Percentiles rank a stretch among this genome's conserved stretches.
These are phyloP conservation scores for Globisporangium spinosum DNA, from an alignment of 352 stramenopile genomes.

Conservation along the genomic window DNA sequence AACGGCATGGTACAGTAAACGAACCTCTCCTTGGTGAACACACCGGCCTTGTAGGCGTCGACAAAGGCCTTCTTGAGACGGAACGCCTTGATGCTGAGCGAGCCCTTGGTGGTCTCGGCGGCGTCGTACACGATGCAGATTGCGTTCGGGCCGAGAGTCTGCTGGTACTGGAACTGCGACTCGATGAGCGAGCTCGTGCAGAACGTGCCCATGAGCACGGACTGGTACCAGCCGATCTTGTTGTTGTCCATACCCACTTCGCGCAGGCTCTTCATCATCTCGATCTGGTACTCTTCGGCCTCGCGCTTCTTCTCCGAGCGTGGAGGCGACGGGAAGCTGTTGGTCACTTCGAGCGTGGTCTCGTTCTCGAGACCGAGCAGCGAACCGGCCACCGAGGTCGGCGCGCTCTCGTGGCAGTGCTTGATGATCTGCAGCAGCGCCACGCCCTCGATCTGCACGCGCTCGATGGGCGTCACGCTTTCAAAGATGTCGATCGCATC, in stretches of 20 bases:
- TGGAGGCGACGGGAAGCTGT: conserved; percentile 94
- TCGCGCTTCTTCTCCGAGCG: conserved; percentile 77
- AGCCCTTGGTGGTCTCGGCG: conserved; percentile 92
- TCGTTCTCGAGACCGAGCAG: conserved; percentile 93
- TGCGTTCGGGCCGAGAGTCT: conserved; percentile 94
- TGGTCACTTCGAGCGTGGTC: conserved; percentile 93
- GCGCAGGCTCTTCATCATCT: conserved; percentile 99
- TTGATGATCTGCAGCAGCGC: conserved; percentile 95
- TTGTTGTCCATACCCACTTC: conserved; percentile 99
- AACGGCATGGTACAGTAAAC: not conserved
- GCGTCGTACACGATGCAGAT: conserved; percentile 98
- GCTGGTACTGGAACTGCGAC: conserved; percentile 96
- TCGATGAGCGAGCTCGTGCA: conserved; percentile 93
- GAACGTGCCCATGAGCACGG: conserved; percentile 95
- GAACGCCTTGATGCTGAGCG: conserved; percentile 94
- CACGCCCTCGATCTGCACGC: conserved; percentile 76
- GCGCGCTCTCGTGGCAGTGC: conserved; percentile 96
- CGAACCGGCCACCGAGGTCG: conserved; percentile 92
- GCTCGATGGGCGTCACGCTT: conserved; percentile 54
- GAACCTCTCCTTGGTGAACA: conserved; percentile 75
- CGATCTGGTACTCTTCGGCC: conserved; percentile 94
- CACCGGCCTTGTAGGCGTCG: conserved; percentile 83
- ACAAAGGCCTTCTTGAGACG: conserved; percentile 94
- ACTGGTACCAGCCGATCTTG: conserved; percentile 98
- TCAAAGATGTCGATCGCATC: conserved; percentile 75